Base-by-base conservation (phyloP, 2,329 filamentous ascomycete genomes). In the Kalmusia sp. region DNA sequence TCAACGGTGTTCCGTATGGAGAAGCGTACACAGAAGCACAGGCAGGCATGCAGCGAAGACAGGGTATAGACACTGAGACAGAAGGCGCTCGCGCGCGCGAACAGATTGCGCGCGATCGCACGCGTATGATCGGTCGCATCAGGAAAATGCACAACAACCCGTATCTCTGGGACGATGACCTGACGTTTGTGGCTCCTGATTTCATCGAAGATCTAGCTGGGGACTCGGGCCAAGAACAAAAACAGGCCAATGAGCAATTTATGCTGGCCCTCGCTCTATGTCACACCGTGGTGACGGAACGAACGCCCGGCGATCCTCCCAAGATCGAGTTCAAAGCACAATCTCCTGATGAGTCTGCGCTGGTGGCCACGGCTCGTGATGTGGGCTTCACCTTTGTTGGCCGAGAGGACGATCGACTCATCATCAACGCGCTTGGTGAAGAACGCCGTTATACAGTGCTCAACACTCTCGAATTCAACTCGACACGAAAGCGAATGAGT, bases 11-110 rank as follows among this genome's bases (percentile, higher is more conserved):
- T 55, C 87, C 93, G 0, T 99, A 99, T 63, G 95, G 96, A 57
- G 95, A 99, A 77, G 95, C 95, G 0, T 99, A 97, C 69, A 99
- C 96, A 0, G 95, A 99, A 75, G 95, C 95, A 0, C 91, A 96
- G 74, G 91, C 93, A 46, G 95, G 95, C 52, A 95, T 99, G 91
- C 92, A 96, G 71, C 92, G 93, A 75, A 86, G 95, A 55, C 80
- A 93, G 74, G 95, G 95, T 43, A 84, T 96, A 45, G 87, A 98
- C 68, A 89, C 93, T 3, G 93, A 93, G 59, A 87, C 87, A 58
- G 93, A 97, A 71, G 86, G 83, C 3, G 88, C 85, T 31, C 85
- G 83, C 63, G 90, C 89, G 48, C 85, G 83, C 28, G 84, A 84
- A 54, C 89, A 96, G 69, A 97, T 99, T 64, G 91, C 88, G 12